Conservation (phyloP, 495 filamentous ascomycete genomes). For the Aspergillus indologenus region DNA sequence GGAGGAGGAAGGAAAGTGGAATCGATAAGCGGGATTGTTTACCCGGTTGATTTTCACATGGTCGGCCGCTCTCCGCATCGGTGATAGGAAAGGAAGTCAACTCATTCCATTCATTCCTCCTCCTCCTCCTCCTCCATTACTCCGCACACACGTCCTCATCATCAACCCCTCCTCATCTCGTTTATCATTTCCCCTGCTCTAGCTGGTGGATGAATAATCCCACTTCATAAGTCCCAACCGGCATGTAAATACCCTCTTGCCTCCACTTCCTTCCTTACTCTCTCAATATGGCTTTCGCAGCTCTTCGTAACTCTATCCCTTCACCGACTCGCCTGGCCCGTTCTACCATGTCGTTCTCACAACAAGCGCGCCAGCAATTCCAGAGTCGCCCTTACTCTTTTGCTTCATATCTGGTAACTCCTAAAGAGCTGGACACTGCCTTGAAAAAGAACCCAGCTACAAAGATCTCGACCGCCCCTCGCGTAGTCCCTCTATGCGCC, state of each 20-base stretch:
- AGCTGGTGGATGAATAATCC: slow-evolving; percentile 15
- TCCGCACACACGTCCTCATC: neutral
- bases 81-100: neutral
- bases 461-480: slow-evolving; percentile 71
- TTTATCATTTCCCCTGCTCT: slow-evolving; percentile 4
- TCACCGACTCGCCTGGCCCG: slow-evolving; percentile 31
- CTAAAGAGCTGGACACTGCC: slow-evolving; percentile 73
- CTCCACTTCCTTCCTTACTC: slow-evolving; percentile 1
- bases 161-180: slow-evolving; percentile 8
- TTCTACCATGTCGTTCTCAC: slow-evolving; percentile 31
- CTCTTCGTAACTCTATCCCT: slow-evolving; percentile 32
- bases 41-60: slow-evolving; percentile 32
- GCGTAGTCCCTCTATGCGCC: slow-evolving; percentile 84
- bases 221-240: slow-evolving; percentile 8
- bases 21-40: slow-evolving; percentile 19
- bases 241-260: slow-evolving; percentile 26
- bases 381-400: slow-evolving; percentile 51
- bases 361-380: slow-evolving; percentile 23
- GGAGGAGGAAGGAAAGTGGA: neutral
- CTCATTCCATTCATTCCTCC: neutral
- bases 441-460: slow-evolving; percentile 71
- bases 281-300: slow-evolving; percentile 37
- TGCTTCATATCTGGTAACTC: slow-evolving; percentile 80
- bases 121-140: neutral
- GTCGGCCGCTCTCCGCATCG: neutral